phyloP scores from a whole-genome alignment of 202 grass and related monocot species.

The Saccharum hybrid region DNA sequence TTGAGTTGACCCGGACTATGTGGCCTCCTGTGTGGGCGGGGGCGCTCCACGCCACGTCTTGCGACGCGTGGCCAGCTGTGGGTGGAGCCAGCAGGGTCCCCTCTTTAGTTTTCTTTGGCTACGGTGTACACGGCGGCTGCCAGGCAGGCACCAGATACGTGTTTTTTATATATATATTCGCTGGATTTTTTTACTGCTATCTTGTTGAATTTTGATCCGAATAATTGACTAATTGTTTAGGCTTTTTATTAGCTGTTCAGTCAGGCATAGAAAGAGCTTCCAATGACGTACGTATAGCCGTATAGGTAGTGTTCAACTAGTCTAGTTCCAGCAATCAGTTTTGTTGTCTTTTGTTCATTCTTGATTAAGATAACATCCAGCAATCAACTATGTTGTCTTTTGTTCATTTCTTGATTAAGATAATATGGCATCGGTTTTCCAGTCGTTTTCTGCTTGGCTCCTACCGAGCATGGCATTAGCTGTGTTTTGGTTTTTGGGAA shows the following conservation, averaged over 20 bases:
- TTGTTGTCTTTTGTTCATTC: conserved; percentile 1
- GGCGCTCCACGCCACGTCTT: conserved; percentile 6
- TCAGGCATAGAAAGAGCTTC: neutral
- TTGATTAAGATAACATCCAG: neutral
- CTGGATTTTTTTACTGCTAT: neutral
- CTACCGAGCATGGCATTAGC: conserved; percentile 5
- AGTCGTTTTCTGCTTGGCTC: conserved; percentile 45
- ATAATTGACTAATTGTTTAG: neutral
- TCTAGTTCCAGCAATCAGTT: neutral
- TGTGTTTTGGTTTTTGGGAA: neutral
- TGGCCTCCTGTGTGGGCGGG: neutral
- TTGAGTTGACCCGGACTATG: conserved; percentile 37
- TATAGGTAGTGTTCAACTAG: neutral
- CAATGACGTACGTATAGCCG: neutral
- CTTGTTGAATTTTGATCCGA: neutral
- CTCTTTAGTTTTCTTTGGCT: neutral
- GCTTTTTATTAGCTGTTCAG: neutral
- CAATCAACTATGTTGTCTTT: neutral
- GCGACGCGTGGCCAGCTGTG: conserved; percentile 13
- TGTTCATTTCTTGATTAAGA: neutral
- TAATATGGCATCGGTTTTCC: neutral
- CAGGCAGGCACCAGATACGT: neutral
- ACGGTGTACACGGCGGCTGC: neutral
- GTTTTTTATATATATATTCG: too few relatives aligned
- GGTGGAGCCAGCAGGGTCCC: neutral